Evolutionary conservation across 495 filamentous ascomycete species (phyloP), one percentile per base, ranked within the genome.

Genomic region (Aspergillus coremiiformis): DNA sequence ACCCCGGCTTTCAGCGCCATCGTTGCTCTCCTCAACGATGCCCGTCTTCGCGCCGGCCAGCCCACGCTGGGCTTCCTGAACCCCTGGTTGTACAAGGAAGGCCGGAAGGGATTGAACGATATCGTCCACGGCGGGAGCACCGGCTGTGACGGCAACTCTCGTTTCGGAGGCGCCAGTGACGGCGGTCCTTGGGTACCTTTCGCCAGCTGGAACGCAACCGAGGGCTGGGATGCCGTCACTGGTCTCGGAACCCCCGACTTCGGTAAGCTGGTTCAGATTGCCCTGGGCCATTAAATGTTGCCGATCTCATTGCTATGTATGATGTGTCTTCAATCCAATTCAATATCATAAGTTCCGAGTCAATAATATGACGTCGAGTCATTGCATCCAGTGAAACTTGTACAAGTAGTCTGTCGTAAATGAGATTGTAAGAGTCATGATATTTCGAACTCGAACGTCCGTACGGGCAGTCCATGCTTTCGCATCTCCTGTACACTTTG

Each of bases 11-110:
- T 85, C 17, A 76, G 79, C 3, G 84, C 78, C 14, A 63, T 91
- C 17, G 63, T 91, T 8, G 75, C 75, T 0, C 67, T 89, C 15
- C 70, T 90, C 33, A 89, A 90, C 53, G 84, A 85, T 54, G 85
- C 82, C 0, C 73, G 83, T 0, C 66, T 83, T 33, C 65, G 74
- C 0, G 71, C 70, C 15, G 77, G 77, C 19, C 65, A 80, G 58
- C 68, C 78, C 0, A 66, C 77, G 0, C 61, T 90, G 47, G 87
- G 87, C 0, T 90, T 89, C 71, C 58, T 89, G 27, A 90, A 91
- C 62, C 86, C 85, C 0, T 87, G 82, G 82, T 57, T 90, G 23
- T 90, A 89, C 66, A 68, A 68, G 9, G 65, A 55, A 6, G 81
- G 71, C 10, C 64, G 67, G 37, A 51, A 65, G 9, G 83, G 71